phyloP scores from a whole-genome alignment of 2,329 filamentous ascomycete genomes.

The Pestalotiopsis sp. region DNA sequence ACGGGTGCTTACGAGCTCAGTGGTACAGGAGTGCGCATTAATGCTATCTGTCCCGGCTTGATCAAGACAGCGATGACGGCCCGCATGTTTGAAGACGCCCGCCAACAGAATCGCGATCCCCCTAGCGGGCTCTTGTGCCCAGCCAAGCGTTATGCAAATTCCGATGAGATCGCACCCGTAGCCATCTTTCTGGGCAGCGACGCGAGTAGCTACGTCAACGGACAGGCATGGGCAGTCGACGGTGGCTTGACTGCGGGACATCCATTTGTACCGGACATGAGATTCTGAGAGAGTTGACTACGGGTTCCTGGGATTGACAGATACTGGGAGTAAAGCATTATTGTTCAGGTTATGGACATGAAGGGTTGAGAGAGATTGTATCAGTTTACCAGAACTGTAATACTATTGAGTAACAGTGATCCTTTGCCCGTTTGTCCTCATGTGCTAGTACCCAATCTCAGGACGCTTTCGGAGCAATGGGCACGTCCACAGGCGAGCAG shows the following conservation, averaged over 20 bases:
- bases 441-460: too few relatives aligned
- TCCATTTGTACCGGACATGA: conserved; percentile 82
- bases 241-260: conserved; percentile 88
- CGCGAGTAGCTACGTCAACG: conserved; percentile 91
- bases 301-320: too few relatives aligned
- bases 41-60: conserved; percentile 88
- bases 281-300: too few relatives aligned
- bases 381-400: too few relatives aligned
- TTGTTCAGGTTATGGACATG: too few relatives aligned
- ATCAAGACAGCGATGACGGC: conserved; percentile 92
- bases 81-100: conserved; percentile 65
- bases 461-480: too few relatives aligned
- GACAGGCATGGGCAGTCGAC: conserved; percentile 91
- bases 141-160: conserved; percentile 72
- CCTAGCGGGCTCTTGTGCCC: conserved; percentile 96
- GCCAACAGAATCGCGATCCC: conserved; percentile 70
- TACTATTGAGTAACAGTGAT: too few relatives aligned
- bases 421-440: too few relatives aligned
- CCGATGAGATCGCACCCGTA: conserved; percentile 90
- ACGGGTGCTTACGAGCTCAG: conserved; percentile 83
- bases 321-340: too few relatives aligned
- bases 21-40: conserved; percentile 81
- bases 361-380: too few relatives aligned
- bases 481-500: too few relatives aligned
- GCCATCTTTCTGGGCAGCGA: conserved; percentile 87